Evolutionary conservation across 306 rosid species (phyloP), one percentile per base, ranked within the genome.

Genomic region (Acacia acuminata): DNA sequence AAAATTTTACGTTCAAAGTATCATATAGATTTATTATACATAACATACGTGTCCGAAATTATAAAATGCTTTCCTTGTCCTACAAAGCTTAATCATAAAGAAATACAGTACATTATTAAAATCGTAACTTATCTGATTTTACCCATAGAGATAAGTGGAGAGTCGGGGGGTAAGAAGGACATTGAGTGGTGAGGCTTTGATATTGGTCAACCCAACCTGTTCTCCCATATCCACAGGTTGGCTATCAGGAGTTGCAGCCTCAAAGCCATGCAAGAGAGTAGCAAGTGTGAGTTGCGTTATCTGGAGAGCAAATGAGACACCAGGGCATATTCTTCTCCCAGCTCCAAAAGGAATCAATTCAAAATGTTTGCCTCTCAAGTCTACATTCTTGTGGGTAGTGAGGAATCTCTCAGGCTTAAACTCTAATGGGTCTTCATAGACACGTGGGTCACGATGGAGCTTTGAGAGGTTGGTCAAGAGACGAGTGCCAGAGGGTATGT

Each of bases 271-370:
- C 13, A 89, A 10, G 7, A 89, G 48, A 9, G 42, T 73, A 16
- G 88, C 92, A 42, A 84, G 60, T 0, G 66, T 32, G 2, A 82
- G 70, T 5, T 70, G 73, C 64, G 73, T 48, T 11, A 77, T 5
- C 16, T 77, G 87, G 0, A 83, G 78, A 0, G 66, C 88, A 30
- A 87, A 78, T 1, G 76, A 24, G 3, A 85, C 0, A 0, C 75
- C 87, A 2, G 90, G 90, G 3, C 92, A 87, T 4, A 79, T 25
- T 87, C 90, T 78, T 50, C 90, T 72, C 0, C 92, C 92, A 8
- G 84, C 75, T 0, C 89, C 86, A 40, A 89, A 89, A 0, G 92
- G 86, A 11, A 89, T 64, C 11, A 87, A 20, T 8, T 82, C 83
- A 38, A 72, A 87, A 44, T 87, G 14, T 2, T 77, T 73, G 4